phyloP scores from a whole-genome alignment of 495 filamentous ascomycete species.

The Penicillium canariense region DNA sequence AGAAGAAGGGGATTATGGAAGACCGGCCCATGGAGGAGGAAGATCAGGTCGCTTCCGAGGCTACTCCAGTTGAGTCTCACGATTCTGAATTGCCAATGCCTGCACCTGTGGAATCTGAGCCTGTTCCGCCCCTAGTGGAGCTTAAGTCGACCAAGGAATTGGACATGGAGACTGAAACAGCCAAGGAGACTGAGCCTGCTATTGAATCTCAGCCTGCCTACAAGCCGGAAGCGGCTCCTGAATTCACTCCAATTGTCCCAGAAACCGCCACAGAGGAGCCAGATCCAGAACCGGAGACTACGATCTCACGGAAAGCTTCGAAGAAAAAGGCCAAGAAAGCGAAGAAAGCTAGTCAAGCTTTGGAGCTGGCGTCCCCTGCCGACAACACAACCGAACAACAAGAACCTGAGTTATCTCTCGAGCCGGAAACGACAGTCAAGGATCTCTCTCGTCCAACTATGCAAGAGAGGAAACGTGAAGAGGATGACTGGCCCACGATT shows the following conservation, averaged over 20 bases:
- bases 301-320: slow-evolving; percentile 29
- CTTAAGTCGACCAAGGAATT: slow-evolving; percentile 5
- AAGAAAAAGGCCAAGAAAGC: slow-evolving; percentile 28
- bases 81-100: slow-evolving; percentile 5
- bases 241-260: background rate
- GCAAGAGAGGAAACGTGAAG: slow-evolving; percentile 17
- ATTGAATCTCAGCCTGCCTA: slow-evolving; percentile 3
- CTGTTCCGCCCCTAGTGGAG: background rate
- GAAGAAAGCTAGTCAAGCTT: slow-evolving; percentile 16
- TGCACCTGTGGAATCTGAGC: background rate
- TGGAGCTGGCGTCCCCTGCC: background rate
- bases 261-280: slow-evolving; percentile 2
- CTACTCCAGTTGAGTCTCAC: background rate
- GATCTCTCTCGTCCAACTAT: slow-evolving; percentile 5
- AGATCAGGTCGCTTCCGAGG: background rate
- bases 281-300: background rate
- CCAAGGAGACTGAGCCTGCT: slow-evolving; percentile 7
- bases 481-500: slow-evolving; percentile 38
- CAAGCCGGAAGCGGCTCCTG: background rate
- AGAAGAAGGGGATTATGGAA: slow-evolving; percentile 21
- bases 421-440: slow-evolving; percentile 7
- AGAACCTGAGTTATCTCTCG: background rate
- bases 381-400: slow-evolving; percentile 4
- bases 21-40: background rate
- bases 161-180: background rate